Evolutionary conservation across 768 basidiomycete species (phyloP), one percentile per base, ranked within the genome.

Genomic region (Omphalotus guepiniiformis): DNA sequence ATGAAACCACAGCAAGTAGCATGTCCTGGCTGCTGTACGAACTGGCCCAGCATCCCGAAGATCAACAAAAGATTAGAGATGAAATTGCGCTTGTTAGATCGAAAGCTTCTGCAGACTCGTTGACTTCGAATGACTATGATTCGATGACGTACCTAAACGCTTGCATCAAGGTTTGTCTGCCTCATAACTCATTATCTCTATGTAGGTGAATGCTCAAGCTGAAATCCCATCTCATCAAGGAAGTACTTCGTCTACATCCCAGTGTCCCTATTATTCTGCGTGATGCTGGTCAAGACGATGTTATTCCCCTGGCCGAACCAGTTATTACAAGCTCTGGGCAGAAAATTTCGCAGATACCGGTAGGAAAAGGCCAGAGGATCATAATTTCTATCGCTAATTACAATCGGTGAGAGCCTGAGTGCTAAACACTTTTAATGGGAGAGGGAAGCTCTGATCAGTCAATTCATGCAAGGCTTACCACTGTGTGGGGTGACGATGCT

Each of bases 1-100:
- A 85, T 54, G 83, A 83, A 57, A 83, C 82, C 6, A 81, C 78
- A 13, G 71, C 83, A 0, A 78, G 73, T 49, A 71, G 74, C 1
- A 52, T 83, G 36, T 69, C 68, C 44, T 89, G 83, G 80, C 71
- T 75, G 7, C 62, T 88, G 8, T 69, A 83, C 45, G 79, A 83
- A 51, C 70, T 92, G 27, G 74, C 82, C 7, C 73, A 69, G 26
- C 67, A 80, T 52, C 78, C 78, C 0, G 68, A 77, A 4, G 61
- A 79, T 5, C 88, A 92, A 63, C 66, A 63, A 2, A 72, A 69
- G 49, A 74, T 91, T 27, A 76, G 88, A n/a, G 58, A 64, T 0
- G 88, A 90, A 64, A 73, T 85, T 29, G 12, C 61, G 62, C 35
- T 30, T 7, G 25, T 42, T 42, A 38, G 42, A 58, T 39, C 27